Evolutionary conservation across 176 grass and related monocot species (phyloP), one percentile per base, ranked within the genome.

Genomic region (Juncus inflexus): DNA sequence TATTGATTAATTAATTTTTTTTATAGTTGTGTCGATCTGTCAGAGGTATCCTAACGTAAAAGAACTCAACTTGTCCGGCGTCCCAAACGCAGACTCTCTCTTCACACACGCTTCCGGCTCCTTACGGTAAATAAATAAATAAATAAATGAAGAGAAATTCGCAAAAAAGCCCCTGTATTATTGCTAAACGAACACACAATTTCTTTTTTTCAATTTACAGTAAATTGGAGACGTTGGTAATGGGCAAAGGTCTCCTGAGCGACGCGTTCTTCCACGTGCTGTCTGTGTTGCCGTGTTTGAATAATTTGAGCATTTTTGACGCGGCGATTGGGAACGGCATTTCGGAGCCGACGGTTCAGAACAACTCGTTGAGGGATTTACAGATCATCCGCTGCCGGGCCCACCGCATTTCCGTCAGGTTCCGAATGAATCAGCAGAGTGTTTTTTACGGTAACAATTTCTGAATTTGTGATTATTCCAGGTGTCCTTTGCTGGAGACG

Each of bases 401-500:
- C 72, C 74, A 84, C 19, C 82, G 94, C 74, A 86, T 99, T 80
- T 80, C 85, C 81, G 73, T 99, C 40, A 92, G 94, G 94, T 99
- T 66, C n/a, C n/a, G n/a, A n/a, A n/a, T n/a, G n/a, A n/a, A n/a
- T n/a, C n/a, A n/a, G n/a, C n/a, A n/a, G n/a, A n/a, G n/a, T n/a
- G n/a, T n/a, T n/a, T n/a, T n/a, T n/a, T n/a, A n/a, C n/a, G n/a
- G n/a, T n/a, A n/a, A n/a, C n/a, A n/a, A n/a, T n/a, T n/a, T n/a
- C n/a, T n/a, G n/a, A n/a, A n/a, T n/a, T n/a, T n/a, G n/a, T n/a
- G n/a, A n/a, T n/a, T n/a, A n/a, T n/a, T n/a, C n/a, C 83, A 99
- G 94, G 81, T 99, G 94, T 15, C 72, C 88, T 14, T 80, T 86
- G 67, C 85, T 99, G 78, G 70, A 73, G 58, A 74, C 67, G 72